phyloP scores from a whole-genome alignment of 1,284 basidiomycete species.

The Rhodotorula sp. region DNA sequence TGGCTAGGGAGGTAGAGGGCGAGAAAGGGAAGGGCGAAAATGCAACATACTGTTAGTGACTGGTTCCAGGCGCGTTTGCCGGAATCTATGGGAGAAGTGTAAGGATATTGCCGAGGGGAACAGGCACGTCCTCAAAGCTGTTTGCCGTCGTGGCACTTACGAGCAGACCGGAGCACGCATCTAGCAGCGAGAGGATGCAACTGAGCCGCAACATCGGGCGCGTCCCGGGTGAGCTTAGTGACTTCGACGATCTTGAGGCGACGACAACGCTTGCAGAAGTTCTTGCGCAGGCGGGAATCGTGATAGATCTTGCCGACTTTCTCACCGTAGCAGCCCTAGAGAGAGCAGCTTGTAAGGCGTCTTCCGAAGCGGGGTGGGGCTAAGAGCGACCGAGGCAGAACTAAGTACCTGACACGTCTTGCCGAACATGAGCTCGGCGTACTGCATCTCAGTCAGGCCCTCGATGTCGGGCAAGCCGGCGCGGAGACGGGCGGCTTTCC shows the following conservation, averaged over 20 bases:
- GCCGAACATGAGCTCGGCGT: slow-evolving; percentile 8
- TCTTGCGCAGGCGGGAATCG: background rate
- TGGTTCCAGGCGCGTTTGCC: too few relatives aligned
- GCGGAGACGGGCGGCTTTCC: slow-evolving; percentile 6
- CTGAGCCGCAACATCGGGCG: background rate
- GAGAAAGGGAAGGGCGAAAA: background rate
- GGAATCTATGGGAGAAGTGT: too few relatives aligned
- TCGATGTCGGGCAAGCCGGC: slow-evolving; percentile 1
- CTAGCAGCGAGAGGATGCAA: background rate
- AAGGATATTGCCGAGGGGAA: too few relatives aligned
- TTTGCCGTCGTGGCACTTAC: background rate
- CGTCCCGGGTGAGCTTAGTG: background rate
- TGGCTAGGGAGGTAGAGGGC: too few relatives aligned
- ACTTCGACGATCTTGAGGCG: background rate
- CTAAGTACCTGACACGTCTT: background rate
- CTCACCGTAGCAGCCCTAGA: slow-evolving; percentile 2
- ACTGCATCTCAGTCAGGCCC: slow-evolving; percentile 1
- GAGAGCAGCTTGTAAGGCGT: too few relatives aligned
- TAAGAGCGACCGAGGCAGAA: too few relatives aligned
- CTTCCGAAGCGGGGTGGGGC: too few relatives aligned
- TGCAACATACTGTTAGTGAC: too few relatives aligned
- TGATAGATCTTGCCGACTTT: background rate
- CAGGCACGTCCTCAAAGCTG: too few relatives aligned
- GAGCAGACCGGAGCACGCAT: background rate
- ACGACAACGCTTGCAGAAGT: slow-evolving; percentile 1